These are phyloP conservation scores for Colletotrichum kahawae DNA, from an alignment of 2,329 filamentous ascomycete species.

Conservation along the genomic window DNA sequence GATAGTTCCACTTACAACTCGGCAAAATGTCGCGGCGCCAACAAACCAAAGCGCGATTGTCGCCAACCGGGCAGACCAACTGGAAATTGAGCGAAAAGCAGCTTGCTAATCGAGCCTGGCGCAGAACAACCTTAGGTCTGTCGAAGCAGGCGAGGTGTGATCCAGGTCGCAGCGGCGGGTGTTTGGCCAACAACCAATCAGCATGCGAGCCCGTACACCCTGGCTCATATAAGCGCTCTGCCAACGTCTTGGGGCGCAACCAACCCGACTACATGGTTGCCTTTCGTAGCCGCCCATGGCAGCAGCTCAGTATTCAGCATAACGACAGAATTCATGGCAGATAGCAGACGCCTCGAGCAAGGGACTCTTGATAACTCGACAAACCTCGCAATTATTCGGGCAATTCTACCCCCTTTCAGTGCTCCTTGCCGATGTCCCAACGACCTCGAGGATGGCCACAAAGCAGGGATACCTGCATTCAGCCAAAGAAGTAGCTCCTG, in stretches of 20 bases:
- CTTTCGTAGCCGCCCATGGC: conserved; percentile 14
- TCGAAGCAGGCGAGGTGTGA: conserved; percentile 18
- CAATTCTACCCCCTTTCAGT: background rate
- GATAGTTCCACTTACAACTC: background rate
- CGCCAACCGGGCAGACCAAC: background rate
- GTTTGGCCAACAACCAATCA: conserved; percentile 18
- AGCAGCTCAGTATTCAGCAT: background rate
- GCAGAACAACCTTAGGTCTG: background rate
- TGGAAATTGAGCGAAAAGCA: background rate
- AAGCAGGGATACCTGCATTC: background rate
- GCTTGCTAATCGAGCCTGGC: background rate
- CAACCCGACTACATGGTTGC: conserved; percentile 8
- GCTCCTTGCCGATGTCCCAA: background rate
- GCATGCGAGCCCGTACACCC: background rate
- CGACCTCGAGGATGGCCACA: background rate
- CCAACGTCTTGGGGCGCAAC: background rate
- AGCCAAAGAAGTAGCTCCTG: background rate
- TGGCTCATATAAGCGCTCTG: conserved; percentile 16
- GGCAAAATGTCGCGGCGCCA: conserved; percentile 4
- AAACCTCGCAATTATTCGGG: background rate
- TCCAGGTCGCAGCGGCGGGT: conserved; percentile 19
- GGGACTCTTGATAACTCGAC: background rate
- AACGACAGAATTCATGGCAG: background rate
- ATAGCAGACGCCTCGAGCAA: background rate
- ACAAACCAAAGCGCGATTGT: conserved; percentile 6